Base-by-base conservation (phyloP, 306 rosid species). In the Argentina anserina region DNA sequence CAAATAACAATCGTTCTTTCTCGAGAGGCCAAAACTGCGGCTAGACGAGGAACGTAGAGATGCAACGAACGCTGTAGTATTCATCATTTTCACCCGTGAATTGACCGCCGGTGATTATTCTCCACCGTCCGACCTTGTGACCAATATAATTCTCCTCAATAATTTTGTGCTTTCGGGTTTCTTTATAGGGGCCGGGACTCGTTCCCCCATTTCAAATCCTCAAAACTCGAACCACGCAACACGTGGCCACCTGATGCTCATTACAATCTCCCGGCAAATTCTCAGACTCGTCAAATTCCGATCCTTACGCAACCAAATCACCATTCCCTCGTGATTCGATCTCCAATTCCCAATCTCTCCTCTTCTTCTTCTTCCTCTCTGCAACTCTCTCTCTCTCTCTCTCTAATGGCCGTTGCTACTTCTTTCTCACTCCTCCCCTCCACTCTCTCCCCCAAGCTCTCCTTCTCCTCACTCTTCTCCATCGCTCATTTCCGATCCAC, bases 351-450 rank as follows among this genome's bases (percentile, higher is more conserved):
- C 18, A 13, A 49, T 26, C 12, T 12, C 23, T 4, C 65, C 0
- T 40, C 53, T 2, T 58, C 56, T 15, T 56, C 65, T 1, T 4
- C 37, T 28, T 31, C 15, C 43, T 26, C 58, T 29, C 45, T 6
- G 31, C 53, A 41, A 56, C 55, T 67, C n/a, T 41, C 55, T 47
- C 52, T 14, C 53, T 47, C 52, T 46, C n/a, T 47, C 55, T 49
- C 61, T 34, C 72, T n/a, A 18, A 74, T 74, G 83, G 80, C 83
- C 25, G 34, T 69, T 40, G 36, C 63, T 28, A 15, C 25, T 40
- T 69, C 71, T 4, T 68, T 74, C 75, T 65, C 71, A 6, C 73
- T 66, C 26, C 36, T 53, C 43, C 60, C 63, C 23, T 33, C 81
- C 46, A 29, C 69, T 71, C 25, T 67, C 28, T 65, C 17, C 11